Base-by-base conservation (phyloP, 805 yeast species). In the Nakazawaea wyomingensis region DNA sequence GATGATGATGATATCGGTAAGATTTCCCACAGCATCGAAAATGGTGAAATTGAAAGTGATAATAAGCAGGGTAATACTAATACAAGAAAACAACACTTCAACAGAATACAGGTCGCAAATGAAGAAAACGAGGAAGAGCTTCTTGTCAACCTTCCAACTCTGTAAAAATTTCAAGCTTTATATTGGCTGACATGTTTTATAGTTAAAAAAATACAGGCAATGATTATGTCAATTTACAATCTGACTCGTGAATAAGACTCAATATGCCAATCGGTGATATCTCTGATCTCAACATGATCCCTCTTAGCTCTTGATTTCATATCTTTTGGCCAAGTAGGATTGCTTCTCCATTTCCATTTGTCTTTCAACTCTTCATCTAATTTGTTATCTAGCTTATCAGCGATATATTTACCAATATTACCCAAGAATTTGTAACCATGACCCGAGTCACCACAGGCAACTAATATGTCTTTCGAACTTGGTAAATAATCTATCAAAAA, bases 361-460 rank as follows among this genome's bases (percentile, higher is more conserved):
- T 40, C 4, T 1, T 43, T 39, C 43, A 56, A 46, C 4, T 49
- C 53, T 4, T 41, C 27, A 18, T 47, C 48, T 30, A 65, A 45
- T 4, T 40, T 41, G 5, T 54, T 57, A 8, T 60, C 57, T 17
- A 65, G 27, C 32, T 51, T 55, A 22, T 51, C 48, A 8, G 43
- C 39, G 8, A 68, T 65, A 46, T 68, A 68, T 35, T 57, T 57
- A 2, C 74, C 72, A 33, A 68, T 64, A 32, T 61, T 66, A 17
- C 73, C 73, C 27, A 68, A 45, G 39, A 67, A 66, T 49, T 69
- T 68, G 53, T 58, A 67, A 1, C 62, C 69, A 50, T 68, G 72
- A 11, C 72, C 69, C 2, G 71, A 59, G 49, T 68, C 72, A 8
- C 74, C 74, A 29, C 62, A 53, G 0, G 69, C 69, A 9, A 69